A percentile compares a stretch with the other conserved stretches of the same genome.
phyloP scores from a whole-genome alignment of 1,139 yeast genomes.

The Hyphopichia buzzinii region DNA sequence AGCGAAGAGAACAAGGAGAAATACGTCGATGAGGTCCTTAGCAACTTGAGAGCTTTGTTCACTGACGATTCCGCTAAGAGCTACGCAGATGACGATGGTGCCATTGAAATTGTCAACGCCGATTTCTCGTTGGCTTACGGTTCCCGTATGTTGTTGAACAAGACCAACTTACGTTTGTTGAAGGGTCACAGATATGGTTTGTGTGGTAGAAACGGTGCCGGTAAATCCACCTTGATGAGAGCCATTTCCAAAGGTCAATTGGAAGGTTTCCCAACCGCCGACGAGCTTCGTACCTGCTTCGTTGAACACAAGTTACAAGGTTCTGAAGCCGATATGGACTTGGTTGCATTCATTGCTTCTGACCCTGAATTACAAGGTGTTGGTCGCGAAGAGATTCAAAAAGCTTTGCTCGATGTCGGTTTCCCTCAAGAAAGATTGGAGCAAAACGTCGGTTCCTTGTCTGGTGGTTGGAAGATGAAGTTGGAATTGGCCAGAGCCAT shows the following conservation, averaged over 20 bases:
- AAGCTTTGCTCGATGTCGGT: slow-evolving; percentile 81
- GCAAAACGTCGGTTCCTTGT: slow-evolving; percentile 89
- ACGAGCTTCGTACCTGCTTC: slow-evolving; percentile 86
- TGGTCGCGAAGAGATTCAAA: slow-evolving; percentile 65
- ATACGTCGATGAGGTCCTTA: slow-evolving; percentile 47
- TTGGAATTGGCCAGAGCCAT: slow-evolving; percentile 97
- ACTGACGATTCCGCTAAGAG: slow-evolving; percentile 55
- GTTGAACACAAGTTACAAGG: slow-evolving; percentile 98
- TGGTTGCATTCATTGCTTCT: slow-evolving; percentile 84
- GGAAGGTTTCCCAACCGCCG: slow-evolving; percentile 95
- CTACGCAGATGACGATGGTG: slow-evolving; percentile 64
- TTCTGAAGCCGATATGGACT: slow-evolving; percentile 86
- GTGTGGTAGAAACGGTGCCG: slow-evolving; percentile 99
- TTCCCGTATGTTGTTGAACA: slow-evolving; percentile 93
- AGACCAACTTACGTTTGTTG: slow-evolving; percentile 79
- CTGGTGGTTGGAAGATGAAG: slow-evolving; percentile 99
- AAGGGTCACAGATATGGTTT: slow-evolving; percentile 98
- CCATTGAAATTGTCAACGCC: slow-evolving; percentile 83
- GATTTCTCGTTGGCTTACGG: slow-evolving; percentile 97
- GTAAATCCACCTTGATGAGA: slow-evolving; percentile 96
- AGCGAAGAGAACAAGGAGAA: slow-evolving; percentile 35
- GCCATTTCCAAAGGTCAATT: slow-evolving; percentile 95
- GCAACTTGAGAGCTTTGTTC: slow-evolving; percentile 62
- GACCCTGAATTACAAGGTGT: slow-evolving; percentile 76
- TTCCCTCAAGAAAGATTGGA: slow-evolving; percentile 85